These are phyloP conservation scores for Candida maris DNA, from an alignment of 805 yeast genomes.

Conservation along the genomic window DNA sequence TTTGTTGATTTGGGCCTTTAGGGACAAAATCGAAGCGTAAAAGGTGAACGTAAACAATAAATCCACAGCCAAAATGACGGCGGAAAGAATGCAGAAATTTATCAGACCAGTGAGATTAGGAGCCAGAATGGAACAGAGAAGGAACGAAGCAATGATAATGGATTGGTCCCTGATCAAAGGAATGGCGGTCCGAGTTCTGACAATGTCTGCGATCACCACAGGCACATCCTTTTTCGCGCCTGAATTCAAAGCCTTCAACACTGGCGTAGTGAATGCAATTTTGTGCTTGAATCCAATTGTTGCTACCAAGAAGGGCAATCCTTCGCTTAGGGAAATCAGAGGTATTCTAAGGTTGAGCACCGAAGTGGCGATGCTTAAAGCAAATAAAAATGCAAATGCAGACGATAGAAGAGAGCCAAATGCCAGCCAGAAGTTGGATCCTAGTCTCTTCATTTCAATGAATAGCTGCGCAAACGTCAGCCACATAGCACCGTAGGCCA, in stretches of 20 bases:
- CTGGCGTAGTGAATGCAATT: slow-evolving; percentile 62
- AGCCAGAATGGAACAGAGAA: slow-evolving; percentile 62
- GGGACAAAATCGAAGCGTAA: slow-evolving; percentile 75
- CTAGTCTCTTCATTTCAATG: slow-evolving; percentile 67
- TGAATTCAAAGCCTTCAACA: slow-evolving; percentile 39
- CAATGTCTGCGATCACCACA: slow-evolving; percentile 29
- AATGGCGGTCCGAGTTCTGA: slow-evolving; percentile 36
- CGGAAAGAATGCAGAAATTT: slow-evolving; percentile 75
- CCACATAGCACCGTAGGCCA: slow-evolving; percentile 86
- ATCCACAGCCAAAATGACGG: slow-evolving; percentile 69
- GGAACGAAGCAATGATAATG: slow-evolving; percentile 66
- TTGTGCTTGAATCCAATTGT: slow-evolving; percentile 90
- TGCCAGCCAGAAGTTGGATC: slow-evolving; percentile 86
- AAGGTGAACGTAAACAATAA: slow-evolving; percentile 72
- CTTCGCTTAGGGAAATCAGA: slow-evolving; percentile 75
- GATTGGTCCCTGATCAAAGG: slow-evolving; percentile 72
- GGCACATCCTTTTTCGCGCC: slow-evolving; percentile 28
- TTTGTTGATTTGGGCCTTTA: slow-evolving; percentile 83
- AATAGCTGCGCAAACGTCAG: slow-evolving; percentile 75
- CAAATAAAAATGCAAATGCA: slow-evolving; percentile 78
- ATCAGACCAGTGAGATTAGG: slow-evolving; percentile 67
- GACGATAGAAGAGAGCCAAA: slow-evolving; percentile 76
- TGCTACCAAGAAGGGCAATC: slow-evolving; percentile 89
- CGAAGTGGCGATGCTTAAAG: slow-evolving; percentile 59
- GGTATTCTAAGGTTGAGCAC: slow-evolving; percentile 61